Evolutionary conservation across 768 basidiomycete species (phyloP), one percentile per base, ranked within the genome.

Genomic region (Kwoniella dejecticola): DNA sequence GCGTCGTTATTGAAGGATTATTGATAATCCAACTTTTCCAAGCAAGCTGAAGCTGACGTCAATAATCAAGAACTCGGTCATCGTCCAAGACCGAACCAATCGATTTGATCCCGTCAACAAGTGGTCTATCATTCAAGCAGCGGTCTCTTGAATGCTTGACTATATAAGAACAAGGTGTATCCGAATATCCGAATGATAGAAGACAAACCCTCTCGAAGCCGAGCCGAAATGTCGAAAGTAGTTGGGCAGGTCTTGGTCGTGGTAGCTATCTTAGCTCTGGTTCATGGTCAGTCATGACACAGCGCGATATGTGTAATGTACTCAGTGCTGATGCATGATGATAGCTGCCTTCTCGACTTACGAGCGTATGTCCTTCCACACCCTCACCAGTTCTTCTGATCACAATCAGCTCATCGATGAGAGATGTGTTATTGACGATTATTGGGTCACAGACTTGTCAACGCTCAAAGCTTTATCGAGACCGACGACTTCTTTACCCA

Each of bases 291-390:
- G 69, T 48, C 23, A 15, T 7, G 8, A 19, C n/a, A 10, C 29
- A 27, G 24, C n/a, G 23, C 44, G 48, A 27, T 29, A 29, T 23
- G 21, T 12, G n/a, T 40, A 36, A 15, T 11, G 33, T 4, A 33
- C 27, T 12, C 12, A n/a, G 6, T 23, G 24, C n/a, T 29, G n/a
- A 11, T 36, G 7, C 27, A 11, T 40, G 36, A n/a, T 10, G 12
- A n/a, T 50, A 78, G 77, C 77, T 58, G 77, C 77, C 8, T 78
- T 71, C 52, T 76, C 75, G 19, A 76, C 74, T 23, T 78, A 78
- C 64, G 77, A 78, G 52, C 70, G 76, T 73, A 45, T 48, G 77
- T 67, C 12, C 15, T 15, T 13, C 12, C n/a, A n/a, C n/a, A n/a
- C n/a, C n/a, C n/a, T n/a, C n/a, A n/a, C n/a, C n/a, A n/a, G n/a